phyloP scores from a whole-genome alignment of 163 green algal species.

The Trebouxiophyceae sp. region DNA sequence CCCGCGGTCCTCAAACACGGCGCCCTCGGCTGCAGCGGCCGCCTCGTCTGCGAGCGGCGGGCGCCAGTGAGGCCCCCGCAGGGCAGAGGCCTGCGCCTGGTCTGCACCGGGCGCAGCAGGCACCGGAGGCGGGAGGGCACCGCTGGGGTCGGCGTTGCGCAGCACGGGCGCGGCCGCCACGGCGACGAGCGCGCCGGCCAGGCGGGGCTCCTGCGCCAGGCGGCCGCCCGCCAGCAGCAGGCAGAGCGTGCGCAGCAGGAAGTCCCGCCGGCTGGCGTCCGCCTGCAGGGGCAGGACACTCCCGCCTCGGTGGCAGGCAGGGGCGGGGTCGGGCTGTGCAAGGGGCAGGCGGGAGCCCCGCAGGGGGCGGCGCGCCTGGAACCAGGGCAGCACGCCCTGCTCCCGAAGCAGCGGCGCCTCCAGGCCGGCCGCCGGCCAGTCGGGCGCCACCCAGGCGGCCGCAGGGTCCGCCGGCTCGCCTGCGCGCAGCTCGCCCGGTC shows the following conservation, averaged over 20 bases:
- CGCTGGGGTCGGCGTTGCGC: neutral
- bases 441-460: neutral
- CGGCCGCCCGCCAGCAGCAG: neutral
- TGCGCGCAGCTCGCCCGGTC: neutral
- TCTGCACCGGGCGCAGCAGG: too few species aligned
- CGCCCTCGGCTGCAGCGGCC: too few species aligned
- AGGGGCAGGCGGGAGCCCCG: neutral
- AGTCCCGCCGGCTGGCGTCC: neutral
- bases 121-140: too few species aligned
- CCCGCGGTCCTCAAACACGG: too few species aligned
- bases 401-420: neutral
- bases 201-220: neutral
- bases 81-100: too few species aligned
- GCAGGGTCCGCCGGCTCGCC: neutral
- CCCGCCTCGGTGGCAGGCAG: neutral
- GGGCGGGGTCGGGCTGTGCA: neutral
- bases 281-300: neutral
- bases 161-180: neutral
- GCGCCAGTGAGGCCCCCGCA: too few species aligned
- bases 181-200: neutral
- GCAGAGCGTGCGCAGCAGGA: neutral
- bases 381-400: neutral
- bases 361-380: neutral
- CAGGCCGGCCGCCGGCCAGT: neutral
- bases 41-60: too few species aligned